Conservation (phyloP, 352 stramenopile genomes). For the Pythium oligandrum region DNA sequence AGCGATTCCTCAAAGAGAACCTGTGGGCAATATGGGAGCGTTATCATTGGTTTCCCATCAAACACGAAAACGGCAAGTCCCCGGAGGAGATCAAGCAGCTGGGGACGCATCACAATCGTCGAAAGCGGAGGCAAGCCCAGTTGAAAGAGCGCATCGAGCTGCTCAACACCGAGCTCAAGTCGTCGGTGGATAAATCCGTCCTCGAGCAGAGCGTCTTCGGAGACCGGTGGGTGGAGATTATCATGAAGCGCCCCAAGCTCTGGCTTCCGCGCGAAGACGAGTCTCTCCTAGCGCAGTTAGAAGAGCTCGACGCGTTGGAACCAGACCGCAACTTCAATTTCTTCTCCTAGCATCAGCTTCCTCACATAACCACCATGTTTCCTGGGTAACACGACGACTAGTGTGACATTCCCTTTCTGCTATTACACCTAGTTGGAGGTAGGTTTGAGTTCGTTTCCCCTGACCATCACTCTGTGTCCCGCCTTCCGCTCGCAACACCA, state of each 20-base stretch:
- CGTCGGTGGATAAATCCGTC: slow-evolving; percentile 18
- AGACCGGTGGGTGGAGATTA: slow-evolving; percentile 17
- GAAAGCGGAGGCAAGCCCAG: slow-evolving; percentile 33
- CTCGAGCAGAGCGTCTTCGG: slow-evolving; percentile 40
- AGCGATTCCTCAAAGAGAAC: slow-evolving; percentile 30
- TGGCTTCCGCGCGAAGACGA: slow-evolving; percentile 37
- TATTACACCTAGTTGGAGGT: not conserved
- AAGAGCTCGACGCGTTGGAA: slow-evolving; percentile 27
- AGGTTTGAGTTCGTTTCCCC: not conserved
- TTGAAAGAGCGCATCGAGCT: slow-evolving; percentile 32
- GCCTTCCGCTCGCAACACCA: not conserved
- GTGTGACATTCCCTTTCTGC: too few species aligned
- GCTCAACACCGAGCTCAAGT: slow-evolving; percentile 18
- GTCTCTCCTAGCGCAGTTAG: slow-evolving; percentile 29
- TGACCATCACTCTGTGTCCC: slow-evolving; percentile 16
- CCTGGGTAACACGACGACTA: too few species aligned
- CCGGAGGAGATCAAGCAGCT: slow-evolving; percentile 24
- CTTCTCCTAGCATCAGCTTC: not conserved
- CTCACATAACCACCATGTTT: too few species aligned
- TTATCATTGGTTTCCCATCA: slow-evolving; percentile 47
- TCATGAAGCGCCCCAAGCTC: slow-evolving; percentile 31
- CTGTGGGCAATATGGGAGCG: slow-evolving; percentile 41
- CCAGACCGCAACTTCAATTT: slow-evolving; percentile 28
- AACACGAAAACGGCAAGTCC: slow-evolving; percentile 30
- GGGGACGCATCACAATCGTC: slow-evolving; percentile 26